phyloP scores from a whole-genome alignment of 768 basidiomycete species.

The Hypholoma sublateritium region DNA sequence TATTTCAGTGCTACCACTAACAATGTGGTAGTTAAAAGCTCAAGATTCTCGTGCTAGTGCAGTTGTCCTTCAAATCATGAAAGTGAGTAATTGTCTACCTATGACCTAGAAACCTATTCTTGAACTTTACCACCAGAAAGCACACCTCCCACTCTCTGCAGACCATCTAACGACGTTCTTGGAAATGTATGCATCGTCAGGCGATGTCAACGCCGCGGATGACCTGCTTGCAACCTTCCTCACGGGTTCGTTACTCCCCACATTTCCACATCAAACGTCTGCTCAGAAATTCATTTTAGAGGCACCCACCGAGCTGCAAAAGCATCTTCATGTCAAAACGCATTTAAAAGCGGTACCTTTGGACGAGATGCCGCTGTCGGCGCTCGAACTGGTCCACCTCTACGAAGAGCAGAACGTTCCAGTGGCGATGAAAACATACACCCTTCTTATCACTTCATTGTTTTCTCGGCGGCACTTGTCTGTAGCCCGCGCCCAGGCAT shows the following conservation, averaged over 20 bases:
- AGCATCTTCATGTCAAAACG: slow-evolving; percentile 72
- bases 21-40: slow-evolving; percentile 38
- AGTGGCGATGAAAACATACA: slow-evolving; percentile 77
- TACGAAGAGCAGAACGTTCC: slow-evolving; percentile 66
- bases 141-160: slow-evolving; percentile 40
- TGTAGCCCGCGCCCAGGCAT: slow-evolving; percentile 72
- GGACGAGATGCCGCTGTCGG: slow-evolving; percentile 54
- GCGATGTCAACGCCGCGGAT: slow-evolving; percentile 48
- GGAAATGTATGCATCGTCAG: slow-evolving; percentile 43
- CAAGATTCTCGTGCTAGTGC: slow-evolving; percentile 52
- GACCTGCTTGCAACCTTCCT: slow-evolving; percentile 40
- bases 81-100: slow-evolving; percentile 27
- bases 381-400: slow-evolving; percentile 65
- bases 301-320: slow-evolving; percentile 52
- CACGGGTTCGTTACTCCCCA: slow-evolving; percentile 35
- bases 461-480: slow-evolving; percentile 48
- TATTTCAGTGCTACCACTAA: slow-evolving; percentile 7
- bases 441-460: slow-evolving; percentile 59
- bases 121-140: slow-evolving; percentile 31
- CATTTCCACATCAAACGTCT: background rate
- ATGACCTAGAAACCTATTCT: background rate
- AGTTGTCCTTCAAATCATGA: slow-evolving; percentile 53
- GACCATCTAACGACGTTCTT: slow-evolving; percentile 48
- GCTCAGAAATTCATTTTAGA: slow-evolving; percentile 17
- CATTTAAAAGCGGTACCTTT: slow-evolving; percentile 52